phyloP scores from a whole-genome alignment of 1,284 basidiomycete species.

The Phylloboletellus chloephorus region DNA sequence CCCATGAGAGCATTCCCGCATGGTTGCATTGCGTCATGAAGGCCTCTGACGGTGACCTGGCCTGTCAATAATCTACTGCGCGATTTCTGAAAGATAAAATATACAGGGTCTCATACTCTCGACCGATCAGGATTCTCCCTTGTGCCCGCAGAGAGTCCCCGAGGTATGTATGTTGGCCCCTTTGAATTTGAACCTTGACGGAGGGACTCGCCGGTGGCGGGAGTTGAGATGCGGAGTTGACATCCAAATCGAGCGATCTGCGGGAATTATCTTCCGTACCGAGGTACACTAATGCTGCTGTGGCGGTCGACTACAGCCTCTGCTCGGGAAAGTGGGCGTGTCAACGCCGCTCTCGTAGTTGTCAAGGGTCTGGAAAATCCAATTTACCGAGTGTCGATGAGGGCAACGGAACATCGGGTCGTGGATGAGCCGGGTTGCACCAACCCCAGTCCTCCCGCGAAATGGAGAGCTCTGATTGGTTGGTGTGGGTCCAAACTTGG shows the following conservation, averaged over 20 bases:
- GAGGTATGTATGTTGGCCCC: constrained; percentile 2
- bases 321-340: constrained; percentile 7
- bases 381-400: background rate
- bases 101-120: no score
- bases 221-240: constrained; percentile 10
- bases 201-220: constrained; percentile 14
- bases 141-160: constrained; percentile 1
- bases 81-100: no score
- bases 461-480: no score
- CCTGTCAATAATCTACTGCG: no score
- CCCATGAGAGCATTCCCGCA: constrained; percentile 16
- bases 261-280: constrained; percentile 5
- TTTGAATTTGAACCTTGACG: constrained; percentile 10
- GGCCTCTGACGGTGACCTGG: no score
- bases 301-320: background rate
- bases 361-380: constrained; percentile 7
- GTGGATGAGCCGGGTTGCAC: no score
- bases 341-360: constrained; percentile 6
- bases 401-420: background rate
- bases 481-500: no score
- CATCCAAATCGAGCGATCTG: constrained; percentile 15
- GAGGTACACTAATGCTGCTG: background rate
- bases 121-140: no score
- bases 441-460: no score
- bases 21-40: constrained; percentile 22